Conservation (phyloP, 2,329 filamentous ascomycete genomes). For the Fusarium euwallaceae region DNA sequence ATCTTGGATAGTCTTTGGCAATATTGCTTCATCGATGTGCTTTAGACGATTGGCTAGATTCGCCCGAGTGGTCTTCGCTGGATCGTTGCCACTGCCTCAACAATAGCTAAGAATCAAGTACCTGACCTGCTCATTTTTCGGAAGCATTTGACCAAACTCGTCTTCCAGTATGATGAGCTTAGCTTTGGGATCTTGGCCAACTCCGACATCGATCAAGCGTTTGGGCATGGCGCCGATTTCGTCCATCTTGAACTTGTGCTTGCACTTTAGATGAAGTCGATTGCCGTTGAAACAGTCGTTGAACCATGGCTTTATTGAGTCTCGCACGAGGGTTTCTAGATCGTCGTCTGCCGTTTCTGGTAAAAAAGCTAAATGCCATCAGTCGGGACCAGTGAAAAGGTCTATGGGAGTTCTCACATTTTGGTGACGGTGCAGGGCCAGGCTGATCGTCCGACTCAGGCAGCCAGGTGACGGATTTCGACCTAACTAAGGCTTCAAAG, state of each 20-base stretch:
- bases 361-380: not conserved
- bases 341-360: not conserved
- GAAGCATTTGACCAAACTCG: not conserved
- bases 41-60: not conserved
- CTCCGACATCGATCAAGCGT: not conserved
- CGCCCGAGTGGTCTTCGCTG: not conserved
- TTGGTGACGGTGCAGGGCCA: not conserved
- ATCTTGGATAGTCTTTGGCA: conserved; percentile 7
- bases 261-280: not conserved
- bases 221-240: not conserved
- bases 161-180: not conserved
- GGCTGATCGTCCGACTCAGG: not conserved
- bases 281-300: not conserved
- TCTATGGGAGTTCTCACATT: not conserved
- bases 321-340: not conserved
- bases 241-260: not conserved
- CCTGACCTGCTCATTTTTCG: not conserved
- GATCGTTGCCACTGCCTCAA: not conserved
- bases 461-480: not conserved
- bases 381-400: not conserved
- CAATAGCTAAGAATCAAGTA: conserved; percentile 11
- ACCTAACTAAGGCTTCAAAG: not conserved
- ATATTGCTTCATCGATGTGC: not conserved
- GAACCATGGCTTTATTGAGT: not conserved
- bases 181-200: not conserved